Evolutionary conservation across 495 filamentous ascomycete species (phyloP), one percentile per base, ranked within the genome.

Genomic region (Penicillium flavigenum): DNA sequence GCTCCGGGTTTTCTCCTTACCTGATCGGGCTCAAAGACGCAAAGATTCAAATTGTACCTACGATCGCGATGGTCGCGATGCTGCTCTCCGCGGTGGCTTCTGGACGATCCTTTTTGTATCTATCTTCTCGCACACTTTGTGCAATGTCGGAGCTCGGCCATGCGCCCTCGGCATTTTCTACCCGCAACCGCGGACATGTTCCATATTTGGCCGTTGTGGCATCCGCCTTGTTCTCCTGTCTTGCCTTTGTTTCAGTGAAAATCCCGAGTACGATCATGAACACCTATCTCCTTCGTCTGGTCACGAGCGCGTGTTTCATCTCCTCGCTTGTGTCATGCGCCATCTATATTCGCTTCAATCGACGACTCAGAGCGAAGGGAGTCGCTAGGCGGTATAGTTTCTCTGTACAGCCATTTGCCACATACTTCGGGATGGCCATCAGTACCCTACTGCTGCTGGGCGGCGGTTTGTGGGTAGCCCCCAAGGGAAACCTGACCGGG

Each of bases 31-130:
- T 74, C 24, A 64, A 60, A 20, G 72, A 76, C 36, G 78, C 82
- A 10, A 72, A 75, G 4, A 81, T 86, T 60, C 75, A 74, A 1
- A 80, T 77, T 8, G 77, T 91, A 16, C 79, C 82, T n/a, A 79
- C 73, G 3, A 76, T 88, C 26, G 86, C 87, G 54, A 91, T 88
- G 34, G 80, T 84, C 2, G 75, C 86, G 5, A 89, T 92, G 49
- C 78, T 90, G 41, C 83, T 87, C 10, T 89, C 86, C 4, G 88
- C 87, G 2, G 88, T 88, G 76, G 84, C 83, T 8, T 83, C 83
- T 19, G 85, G 78, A 34, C 86, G 86, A 61, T 80, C 81, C 1
- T 86, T 84, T 70, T 73, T 87, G 16, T 83, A 79, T 62, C 68
- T 79, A 9, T 76, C 80, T 5, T 83, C 81, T 3, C 82, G 83